Evolutionary conservation across 441 rosid species (phyloP).

Genomic region (Raphanus hybrid): DNA sequence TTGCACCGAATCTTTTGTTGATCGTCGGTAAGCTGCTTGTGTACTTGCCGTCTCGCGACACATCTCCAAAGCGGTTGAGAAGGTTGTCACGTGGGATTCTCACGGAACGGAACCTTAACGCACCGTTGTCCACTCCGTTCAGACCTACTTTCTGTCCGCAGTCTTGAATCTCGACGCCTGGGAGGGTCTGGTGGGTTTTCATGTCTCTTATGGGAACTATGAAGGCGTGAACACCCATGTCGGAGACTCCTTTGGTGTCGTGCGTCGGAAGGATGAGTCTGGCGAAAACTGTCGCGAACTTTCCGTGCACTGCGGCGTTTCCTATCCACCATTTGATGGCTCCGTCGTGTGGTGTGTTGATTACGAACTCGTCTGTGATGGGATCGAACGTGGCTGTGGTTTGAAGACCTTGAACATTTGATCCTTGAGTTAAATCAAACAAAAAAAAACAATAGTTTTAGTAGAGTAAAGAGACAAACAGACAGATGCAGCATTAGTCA

Average conservation of each 20-base stretch:
- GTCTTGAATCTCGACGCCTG: slow-evolving; percentile 90
- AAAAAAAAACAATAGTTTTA: slow-evolving; percentile 26
- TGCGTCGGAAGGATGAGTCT: slow-evolving; percentile 81
- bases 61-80: slow-evolving; percentile 96
- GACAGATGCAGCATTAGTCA: not conserved
- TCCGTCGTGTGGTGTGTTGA: slow-evolving; percentile 92
- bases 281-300: slow-evolving; percentile 93
- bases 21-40: slow-evolving; percentile 90
- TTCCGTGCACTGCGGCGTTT: slow-evolving; percentile 98
- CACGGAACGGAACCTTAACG: slow-evolving; percentile 78
- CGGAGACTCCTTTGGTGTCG: slow-evolving; percentile 69
- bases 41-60: slow-evolving; percentile 89
- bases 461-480: not conserved
- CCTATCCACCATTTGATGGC: slow-evolving; percentile 99
- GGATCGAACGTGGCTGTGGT: slow-evolving; percentile 89
- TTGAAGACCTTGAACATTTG: slow-evolving; percentile 97
- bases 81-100: slow-evolving; percentile 96
- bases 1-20: slow-evolving; percentile 92
- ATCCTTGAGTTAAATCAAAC: slow-evolving; percentile 43
- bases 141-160: slow-evolving; percentile 96
- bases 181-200: slow-evolving; percentile 78
- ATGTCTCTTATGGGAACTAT: slow-evolving; percentile 92
- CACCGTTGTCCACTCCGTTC: slow-evolving; percentile 98
- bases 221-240: slow-evolving; percentile 99
- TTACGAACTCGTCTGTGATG: slow-evolving; percentile 78